Base-by-base conservation (phyloP, 495 filamentous ascomycete genomes). In the Stereocaulon alpinum region DNA sequence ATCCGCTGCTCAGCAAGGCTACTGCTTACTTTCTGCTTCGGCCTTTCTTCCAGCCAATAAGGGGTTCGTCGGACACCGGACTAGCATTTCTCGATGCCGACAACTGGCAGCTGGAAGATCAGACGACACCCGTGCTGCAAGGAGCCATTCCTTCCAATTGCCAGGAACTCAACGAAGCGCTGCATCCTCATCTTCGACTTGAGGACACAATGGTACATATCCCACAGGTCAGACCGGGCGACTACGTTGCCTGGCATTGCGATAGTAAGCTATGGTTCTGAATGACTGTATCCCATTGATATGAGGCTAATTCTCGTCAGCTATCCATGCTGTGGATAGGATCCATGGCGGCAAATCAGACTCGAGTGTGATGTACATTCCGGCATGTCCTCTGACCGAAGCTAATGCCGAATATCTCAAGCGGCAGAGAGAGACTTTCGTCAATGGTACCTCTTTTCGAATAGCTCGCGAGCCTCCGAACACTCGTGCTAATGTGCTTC, bases 231-330 rank as follows among this genome's bases (percentile, higher is more conserved):
- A 75, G 74, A 40, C 91, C 91, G 1, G 91, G 91, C 2, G 91
- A 95, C 67, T 94, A 86, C 68, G 90, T 96, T 1, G 83, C 84
- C 2, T 96, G 91, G 91, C 91, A 96, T 70, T 95, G 90, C 65
- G 91, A 95, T 61, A 83, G 77, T 81, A 64, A 71, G 78, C 74
- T 11, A 41, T 63, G 67, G 61, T 65, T 30, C 17, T 42, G 59
- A 66, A 43, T 58, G 69, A 37, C 18, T 52, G 3, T 12, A 43
- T 58, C 24, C 40, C 2, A 29, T 29, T 4, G 4, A 18, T 40
- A 52, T 12, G 3, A 40, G 24, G 17, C 14, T 64, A 27, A 56
- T 20, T 2, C 15, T 17, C 55, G 17, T 40, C n/a, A 64, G 59
- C 59, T 7, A 67, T 64, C 82, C 91, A 96, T 64, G 83, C 87